Percentiles rank a stretch among this genome's conserved stretches.
Evolutionary conservation across 2,329 filamentous ascomycete genomes (phyloP).

Genomic region (Neofusicoccum ribis): DNA sequence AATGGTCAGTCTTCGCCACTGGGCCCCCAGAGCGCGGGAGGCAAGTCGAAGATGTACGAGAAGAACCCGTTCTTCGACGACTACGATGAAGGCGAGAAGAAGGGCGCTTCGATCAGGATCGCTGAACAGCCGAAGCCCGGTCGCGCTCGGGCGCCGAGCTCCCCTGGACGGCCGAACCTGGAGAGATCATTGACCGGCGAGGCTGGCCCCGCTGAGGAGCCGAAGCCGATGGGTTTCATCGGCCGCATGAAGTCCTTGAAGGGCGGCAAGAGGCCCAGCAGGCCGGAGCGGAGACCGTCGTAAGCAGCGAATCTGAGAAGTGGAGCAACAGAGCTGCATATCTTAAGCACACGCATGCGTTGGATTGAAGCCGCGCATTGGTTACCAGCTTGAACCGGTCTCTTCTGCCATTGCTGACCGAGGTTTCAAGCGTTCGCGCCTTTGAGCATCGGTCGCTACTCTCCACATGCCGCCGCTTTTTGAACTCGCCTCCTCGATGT

Average conservation of each 20-base stretch:
- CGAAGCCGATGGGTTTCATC: slow-evolving; percentile 7
- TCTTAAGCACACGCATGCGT: slow-evolving; percentile 13
- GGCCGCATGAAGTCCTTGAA: slow-evolving; percentile 36
- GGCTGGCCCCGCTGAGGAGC: not conserved
- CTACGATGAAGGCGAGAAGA: slow-evolving; percentile 67
- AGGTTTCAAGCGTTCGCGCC: not conserved
- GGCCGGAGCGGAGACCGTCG: slow-evolving; percentile 32
- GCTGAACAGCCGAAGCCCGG: slow-evolving; percentile 39
- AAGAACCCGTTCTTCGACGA: slow-evolving; percentile 83
- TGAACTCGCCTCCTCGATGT: not conserved
- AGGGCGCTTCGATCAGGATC: slow-evolving; percentile 59
- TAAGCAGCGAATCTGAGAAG: not conserved
- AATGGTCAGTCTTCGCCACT: slow-evolving; percentile 7
- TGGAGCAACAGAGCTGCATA: not conserved
- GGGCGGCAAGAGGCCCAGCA: slow-evolving; percentile 33
- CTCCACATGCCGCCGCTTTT: not conserved
- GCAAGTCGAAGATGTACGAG: slow-evolving; percentile 43
- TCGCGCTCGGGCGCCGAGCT: slow-evolving; percentile 26
- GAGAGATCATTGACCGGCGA: not conserved
- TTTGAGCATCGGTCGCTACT: not conserved
- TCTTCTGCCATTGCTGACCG: not conserved
- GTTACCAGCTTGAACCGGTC: not conserved
- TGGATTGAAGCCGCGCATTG: slow-evolving; percentile 12
- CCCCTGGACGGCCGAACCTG: slow-evolving; percentile 24
- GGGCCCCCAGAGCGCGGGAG: slow-evolving; percentile 41